Evolutionary conservation across 257 asterid genomes (phyloP).

Genomic region (Phtheirospermum japonicum): DNA sequence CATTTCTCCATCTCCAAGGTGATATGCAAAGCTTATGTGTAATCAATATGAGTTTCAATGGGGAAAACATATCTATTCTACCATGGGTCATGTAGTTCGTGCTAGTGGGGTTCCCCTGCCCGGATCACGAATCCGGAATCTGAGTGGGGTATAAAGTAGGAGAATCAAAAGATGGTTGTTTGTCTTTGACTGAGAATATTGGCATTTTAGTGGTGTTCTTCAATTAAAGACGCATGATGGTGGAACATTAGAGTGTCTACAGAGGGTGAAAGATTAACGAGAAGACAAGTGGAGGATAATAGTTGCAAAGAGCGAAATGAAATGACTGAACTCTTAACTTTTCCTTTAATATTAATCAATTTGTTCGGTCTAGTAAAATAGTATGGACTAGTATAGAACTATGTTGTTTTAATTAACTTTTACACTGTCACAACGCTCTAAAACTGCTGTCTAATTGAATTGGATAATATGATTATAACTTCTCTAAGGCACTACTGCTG

Average conservation of each 20-base stretch:
- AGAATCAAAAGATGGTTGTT: no score
- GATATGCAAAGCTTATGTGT: constrained; percentile 19
- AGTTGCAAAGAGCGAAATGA: background rate
- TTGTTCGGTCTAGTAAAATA: no score
- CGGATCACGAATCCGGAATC: background rate
- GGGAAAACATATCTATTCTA: constrained; percentile 5
- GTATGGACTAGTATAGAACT: background rate
- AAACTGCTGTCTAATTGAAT: constrained; percentile 8
- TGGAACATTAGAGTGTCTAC: background rate
- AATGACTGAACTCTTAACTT: background rate
- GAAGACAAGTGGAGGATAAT: background rate
- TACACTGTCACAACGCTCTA: background rate
- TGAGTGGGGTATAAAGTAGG: no score
- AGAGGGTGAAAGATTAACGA: background rate
- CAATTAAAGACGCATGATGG: background rate
- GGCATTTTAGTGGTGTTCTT: background rate
- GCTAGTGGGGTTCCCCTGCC: constrained; percentile 8
- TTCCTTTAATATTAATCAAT: background rate
- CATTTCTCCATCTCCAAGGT: constrained; percentile 91
- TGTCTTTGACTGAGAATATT: background rate
- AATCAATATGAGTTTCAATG: constrained; percentile 12
- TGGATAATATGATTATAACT: background rate
- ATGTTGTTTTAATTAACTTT: background rate
- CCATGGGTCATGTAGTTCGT: background rate
- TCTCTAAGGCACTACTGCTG: background rate